Percentiles rank a stretch among this genome's conserved stretches.
Conservation (phyloP, 1,284 basidiomycete genomes). For the Boletus calvinii region DNA sequence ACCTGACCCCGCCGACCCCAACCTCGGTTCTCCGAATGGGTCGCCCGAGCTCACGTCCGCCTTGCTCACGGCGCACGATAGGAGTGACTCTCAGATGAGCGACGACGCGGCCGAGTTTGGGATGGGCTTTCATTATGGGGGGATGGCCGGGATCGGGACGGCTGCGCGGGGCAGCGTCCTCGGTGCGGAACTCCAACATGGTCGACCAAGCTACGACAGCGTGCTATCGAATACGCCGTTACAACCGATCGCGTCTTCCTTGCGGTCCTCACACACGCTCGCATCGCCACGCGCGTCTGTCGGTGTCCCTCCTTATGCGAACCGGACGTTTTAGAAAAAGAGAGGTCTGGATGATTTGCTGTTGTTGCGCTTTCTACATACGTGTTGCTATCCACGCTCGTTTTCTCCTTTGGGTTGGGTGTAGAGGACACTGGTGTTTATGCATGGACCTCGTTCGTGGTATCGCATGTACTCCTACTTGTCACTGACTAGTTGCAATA, state of each 20-base stretch:
- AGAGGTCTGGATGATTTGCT: neutral
- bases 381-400: neutral
- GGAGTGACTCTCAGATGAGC: slow-evolving; percentile 17
- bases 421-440: neutral
- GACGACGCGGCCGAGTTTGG: slow-evolving; percentile 32
- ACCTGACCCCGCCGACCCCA: neutral
- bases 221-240: neutral
- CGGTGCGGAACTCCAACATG: slow-evolving; percentile 12
- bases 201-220: slow-evolving; percentile 14
- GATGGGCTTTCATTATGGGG: slow-evolving; percentile 2
- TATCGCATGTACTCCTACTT: slow-evolving; percentile 18
- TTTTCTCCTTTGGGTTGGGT: neutral
- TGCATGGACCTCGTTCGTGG: slow-evolving; percentile 6
- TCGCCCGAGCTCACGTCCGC: slow-evolving; percentile 28
- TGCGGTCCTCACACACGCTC: slow-evolving; percentile 10
- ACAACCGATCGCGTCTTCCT: neutral
- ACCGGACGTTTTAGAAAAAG: slow-evolving; percentile 7
- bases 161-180: slow-evolving; percentile 33
- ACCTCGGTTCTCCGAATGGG: slow-evolving; percentile 23
- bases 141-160: slow-evolving; percentile 48
- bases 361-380: neutral
- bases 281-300: neutral
- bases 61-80: slow-evolving; percentile 37
- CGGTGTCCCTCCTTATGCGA: neutral
- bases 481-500: slow-evolving; percentile 13